These are phyloP conservation scores for Castanea mollissima DNA, from an alignment of 306 rosid genomes.

Conservation along the genomic window DNA sequence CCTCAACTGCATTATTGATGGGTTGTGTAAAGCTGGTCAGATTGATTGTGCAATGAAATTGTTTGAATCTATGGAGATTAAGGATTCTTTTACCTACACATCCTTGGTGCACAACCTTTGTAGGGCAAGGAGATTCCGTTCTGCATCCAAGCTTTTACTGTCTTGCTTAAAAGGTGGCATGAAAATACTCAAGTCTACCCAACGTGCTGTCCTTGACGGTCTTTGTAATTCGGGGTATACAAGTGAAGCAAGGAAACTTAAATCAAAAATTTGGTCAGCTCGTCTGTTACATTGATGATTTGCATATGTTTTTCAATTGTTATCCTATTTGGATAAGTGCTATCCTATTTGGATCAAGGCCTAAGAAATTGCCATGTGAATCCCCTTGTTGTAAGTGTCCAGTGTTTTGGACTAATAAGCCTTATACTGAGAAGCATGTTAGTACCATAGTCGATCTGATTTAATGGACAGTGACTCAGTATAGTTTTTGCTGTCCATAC, in stretches of 20 bases:
- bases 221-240: conserved; percentile 48
- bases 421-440: background rate
- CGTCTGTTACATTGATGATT: conserved; percentile 30
- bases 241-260: conserved; percentile 61
- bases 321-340: background rate
- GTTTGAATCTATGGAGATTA: conserved; percentile 66
- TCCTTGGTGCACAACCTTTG: conserved; percentile 80
- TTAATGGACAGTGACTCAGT: conserved; percentile 3
- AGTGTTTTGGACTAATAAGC: conserved; percentile 2
- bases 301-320: background rate
- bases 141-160: conserved; percentile 63
- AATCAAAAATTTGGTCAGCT: conserved; percentile 38
- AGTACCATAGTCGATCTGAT: background rate
- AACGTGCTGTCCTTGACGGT: conserved; percentile 62
- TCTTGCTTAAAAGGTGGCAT: conserved; percentile 56
- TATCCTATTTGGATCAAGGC: background rate
- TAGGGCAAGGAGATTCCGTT: conserved; percentile 49
- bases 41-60: conserved; percentile 61
- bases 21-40: conserved; percentile 72
- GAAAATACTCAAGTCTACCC: conserved; percentile 46
- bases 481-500: conserved; percentile 2
- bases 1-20: conserved; percentile 64
- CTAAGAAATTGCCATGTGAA: background rate
- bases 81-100: conserved; percentile 61
- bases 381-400: background rate